A percentile compares a stretch with the other conserved stretches of the same genome.
Conservation (phyloP, 129 eudicot genomes). For the Flaveria robusta region DNA sequence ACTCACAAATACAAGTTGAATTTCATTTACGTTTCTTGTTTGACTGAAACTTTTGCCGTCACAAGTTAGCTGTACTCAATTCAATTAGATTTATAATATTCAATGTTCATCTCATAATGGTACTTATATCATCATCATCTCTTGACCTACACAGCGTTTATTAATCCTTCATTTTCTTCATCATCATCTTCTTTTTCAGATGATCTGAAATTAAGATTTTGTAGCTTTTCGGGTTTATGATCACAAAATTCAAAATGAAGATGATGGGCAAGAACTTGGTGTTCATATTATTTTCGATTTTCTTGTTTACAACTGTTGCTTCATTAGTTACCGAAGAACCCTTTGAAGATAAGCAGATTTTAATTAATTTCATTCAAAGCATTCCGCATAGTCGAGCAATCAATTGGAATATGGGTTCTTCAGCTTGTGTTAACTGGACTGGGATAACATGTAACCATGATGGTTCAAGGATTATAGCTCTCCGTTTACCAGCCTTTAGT, state of each 20-base stretch:
- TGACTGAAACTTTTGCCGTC: conserved; percentile 29
- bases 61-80: conserved; percentile 16
- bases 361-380: conserved; percentile 60
- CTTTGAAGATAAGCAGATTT: conserved; percentile 63
- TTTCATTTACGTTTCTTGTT: conserved; percentile 37
- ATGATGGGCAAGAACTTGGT: conserved; percentile 40
- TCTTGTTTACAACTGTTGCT: conserved; percentile 34
- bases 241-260: conserved; percentile 13
- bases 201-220: conserved; percentile 1
- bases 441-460: conserved; percentile 86
- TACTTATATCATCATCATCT: conserved; percentile 4
- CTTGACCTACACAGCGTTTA: background rate
- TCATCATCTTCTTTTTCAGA: conserved; percentile 26
- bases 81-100: conserved; percentile 8
- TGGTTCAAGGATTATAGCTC: conserved; percentile 63
- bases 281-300: conserved; percentile 40
- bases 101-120: conserved; percentile 24
- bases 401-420: conserved; percentile 69
- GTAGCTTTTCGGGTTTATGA: conserved; percentile 3
- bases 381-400: conserved; percentile 46
- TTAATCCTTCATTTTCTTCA: background rate
- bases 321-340: conserved; percentile 59
- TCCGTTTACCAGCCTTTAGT: conserved; percentile 73
- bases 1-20: background rate
- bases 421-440: conserved; percentile 75